Base-by-base conservation (phyloP, 2,329 filamentous ascomycete species). In the Ceratocystis albifundus region DNA sequence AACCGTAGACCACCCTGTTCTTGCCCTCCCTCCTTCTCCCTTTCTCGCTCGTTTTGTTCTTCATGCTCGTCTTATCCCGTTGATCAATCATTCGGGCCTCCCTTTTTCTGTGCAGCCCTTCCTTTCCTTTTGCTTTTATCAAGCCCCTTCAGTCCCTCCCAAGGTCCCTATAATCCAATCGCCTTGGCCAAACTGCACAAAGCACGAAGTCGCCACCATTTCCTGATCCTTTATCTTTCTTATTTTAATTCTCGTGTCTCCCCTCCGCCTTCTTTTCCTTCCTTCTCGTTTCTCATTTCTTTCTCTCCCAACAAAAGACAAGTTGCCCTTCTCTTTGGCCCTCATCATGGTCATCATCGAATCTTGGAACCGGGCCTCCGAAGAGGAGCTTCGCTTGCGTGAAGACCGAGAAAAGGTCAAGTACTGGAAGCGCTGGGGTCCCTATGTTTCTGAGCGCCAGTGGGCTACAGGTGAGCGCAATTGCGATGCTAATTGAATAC, bases 381-480 rank as follows among this genome's bases (percentile, higher is more conserved):
- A 89, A 76, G 93, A 97, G 78, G 93, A 97, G 80, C 88, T 88
- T 76, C 88, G 94, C 62, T 82, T 97, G 71, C 88, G 88, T 74
- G 85, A 96, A 74, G 93, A 97, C 76, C 84, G 86, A 68, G 84
- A 93, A 70, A 87, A 87, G 70, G 83, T 78, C 70, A 93, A 90
- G 76, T 97, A 97, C 80, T 97, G 93, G 93, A 97, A 97, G 84
- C 90, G 88, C 85, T 96, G 92, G 91, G 93, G 93, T 66, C 88
- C 92, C 28, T 97, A 96, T 74, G 87, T 96, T 71, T 86, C 92
- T 66, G 93, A 97, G 79, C 82, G 92, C 74, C 92, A 96, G 79
- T 96, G 93, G 93, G 91, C 92, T 67, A 96, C 91, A 71, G 91
- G 89, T 88, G 78, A 74, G 83, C 65, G 15, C 57, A 30, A 22